A percentile compares a stretch with the other conserved stretches of the same genome.
Conservation (phyloP, 768 basidiomycete species). For the Termitomyces bulborhizus region DNA sequence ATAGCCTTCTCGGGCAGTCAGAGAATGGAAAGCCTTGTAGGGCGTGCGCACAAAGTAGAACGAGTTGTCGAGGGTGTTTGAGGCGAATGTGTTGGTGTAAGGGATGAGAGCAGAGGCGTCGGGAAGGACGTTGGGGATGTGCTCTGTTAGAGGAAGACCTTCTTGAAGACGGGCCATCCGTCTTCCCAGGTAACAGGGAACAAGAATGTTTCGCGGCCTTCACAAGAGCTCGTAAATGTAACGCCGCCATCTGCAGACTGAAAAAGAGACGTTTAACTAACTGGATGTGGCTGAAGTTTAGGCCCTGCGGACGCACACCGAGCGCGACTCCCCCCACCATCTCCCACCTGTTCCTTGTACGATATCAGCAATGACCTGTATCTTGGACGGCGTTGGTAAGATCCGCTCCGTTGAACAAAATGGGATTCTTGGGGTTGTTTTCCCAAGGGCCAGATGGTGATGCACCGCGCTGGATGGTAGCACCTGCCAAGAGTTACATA, state of each 20-base stretch:
- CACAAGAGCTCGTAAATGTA: not conserved
- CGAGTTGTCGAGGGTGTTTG: constrained; percentile 20
- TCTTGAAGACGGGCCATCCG: constrained; percentile 34
- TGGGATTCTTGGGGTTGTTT: constrained; percentile 31
- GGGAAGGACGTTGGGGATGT: constrained; percentile 21
- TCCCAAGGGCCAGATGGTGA: constrained; percentile 36
- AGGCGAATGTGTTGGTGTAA: constrained; percentile 25
- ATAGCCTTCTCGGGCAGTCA: constrained; percentile 21
- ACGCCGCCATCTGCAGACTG: not conserved
- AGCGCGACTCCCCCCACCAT: constrained; percentile 37
- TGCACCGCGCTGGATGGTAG: constrained; percentile 31
- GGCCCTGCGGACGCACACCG: constrained; percentile 30
- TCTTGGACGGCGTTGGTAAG: constrained; percentile 27
- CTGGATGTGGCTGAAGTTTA: constrained; percentile 28
- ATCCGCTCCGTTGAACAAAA: constrained; percentile 32
- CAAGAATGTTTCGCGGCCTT: constrained; percentile 33
- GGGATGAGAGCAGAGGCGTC: constrained; percentile 19
- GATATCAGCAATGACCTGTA: constrained; percentile 32
- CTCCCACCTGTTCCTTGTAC: constrained; percentile 26
- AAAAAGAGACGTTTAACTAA: constrained; percentile 20
- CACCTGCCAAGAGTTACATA: constrained; percentile 17
- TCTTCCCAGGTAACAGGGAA: constrained; percentile 33
- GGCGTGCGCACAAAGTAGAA: constrained; percentile 35
- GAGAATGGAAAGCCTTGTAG: constrained; percentile 29
- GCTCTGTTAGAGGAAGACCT: constrained; percentile 24